Percentiles rank a stretch among this genome's conserved stretches.
These are phyloP conservation scores for Neofusicoccum parvum DNA, from an alignment of 2,329 filamentous ascomycete species.

Conservation along the genomic window DNA sequence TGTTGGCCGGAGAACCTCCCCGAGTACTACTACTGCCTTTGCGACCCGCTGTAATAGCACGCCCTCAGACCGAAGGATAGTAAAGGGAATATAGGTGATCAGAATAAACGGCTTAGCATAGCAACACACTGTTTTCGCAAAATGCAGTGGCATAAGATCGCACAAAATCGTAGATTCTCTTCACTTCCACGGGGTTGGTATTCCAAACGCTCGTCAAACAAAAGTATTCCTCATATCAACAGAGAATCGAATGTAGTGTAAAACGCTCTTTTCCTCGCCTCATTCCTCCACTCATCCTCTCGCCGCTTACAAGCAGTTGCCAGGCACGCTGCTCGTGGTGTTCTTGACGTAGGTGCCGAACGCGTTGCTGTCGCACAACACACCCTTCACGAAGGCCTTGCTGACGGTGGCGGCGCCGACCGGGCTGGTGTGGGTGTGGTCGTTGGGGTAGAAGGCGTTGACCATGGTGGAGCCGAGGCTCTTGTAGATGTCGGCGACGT, in stretches of 20 bases:
- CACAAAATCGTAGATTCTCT: no score
- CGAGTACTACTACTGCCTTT: no score
- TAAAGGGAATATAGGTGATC: no score
- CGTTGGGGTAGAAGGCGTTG: constrained; percentile 54
- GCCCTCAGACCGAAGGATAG: no score
- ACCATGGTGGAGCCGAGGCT: constrained; percentile 26
- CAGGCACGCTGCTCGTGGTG: constrained; percentile 33
- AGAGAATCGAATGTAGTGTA: neutral
- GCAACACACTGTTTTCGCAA: no score
- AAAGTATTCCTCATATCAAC: neutral
- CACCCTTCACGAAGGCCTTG: constrained; percentile 60
- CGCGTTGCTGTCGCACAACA: constrained; percentile 48
- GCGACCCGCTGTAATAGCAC: no score
- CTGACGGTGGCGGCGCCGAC: constrained; percentile 58
- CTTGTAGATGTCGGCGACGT: constrained; percentile 48
- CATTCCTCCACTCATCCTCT: neutral
- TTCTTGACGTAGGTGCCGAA: constrained; percentile 37
- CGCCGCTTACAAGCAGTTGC: constrained; percentile 27
- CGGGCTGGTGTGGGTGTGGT: constrained; percentile 65
- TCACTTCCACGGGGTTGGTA: neutral
- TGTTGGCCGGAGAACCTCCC: no score
- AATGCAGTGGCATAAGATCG: no score
- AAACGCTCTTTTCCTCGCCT: neutral
- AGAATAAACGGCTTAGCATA: no score
- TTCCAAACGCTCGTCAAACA: neutral